Conservation (phyloP, 2,329 filamentous ascomycete species). For the Ascochyta rabiei region DNA sequence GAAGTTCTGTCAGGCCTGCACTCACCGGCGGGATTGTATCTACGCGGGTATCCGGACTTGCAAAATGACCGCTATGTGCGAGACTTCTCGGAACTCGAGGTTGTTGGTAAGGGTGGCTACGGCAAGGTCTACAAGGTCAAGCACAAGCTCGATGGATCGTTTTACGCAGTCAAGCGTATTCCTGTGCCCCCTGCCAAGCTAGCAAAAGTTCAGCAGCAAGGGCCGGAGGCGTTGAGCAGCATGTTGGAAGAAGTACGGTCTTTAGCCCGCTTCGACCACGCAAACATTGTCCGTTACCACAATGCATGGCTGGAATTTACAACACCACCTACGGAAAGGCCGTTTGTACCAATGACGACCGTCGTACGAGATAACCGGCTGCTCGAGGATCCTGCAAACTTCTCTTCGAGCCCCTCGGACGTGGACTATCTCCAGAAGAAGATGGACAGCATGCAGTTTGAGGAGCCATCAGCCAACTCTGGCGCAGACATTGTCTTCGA, state of each 20-base stretch:
- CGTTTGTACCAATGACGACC: slow-evolving; percentile 7
- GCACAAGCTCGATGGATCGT: slow-evolving; percentile 65
- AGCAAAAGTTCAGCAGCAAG: slow-evolving; percentile 58
- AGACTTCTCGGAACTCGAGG: slow-evolving; percentile 50
- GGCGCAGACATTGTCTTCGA: slow-evolving; percentile 40
- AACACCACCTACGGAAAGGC: slow-evolving; percentile 19
- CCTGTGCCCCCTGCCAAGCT: slow-evolving; percentile 60
- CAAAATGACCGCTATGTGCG: slow-evolving; percentile 41
- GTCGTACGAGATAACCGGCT: slow-evolving; percentile 29
- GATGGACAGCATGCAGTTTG: slow-evolving; percentile 26
- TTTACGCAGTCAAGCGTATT: slow-evolving; percentile 72
- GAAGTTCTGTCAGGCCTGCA: slow-evolving; percentile 23
- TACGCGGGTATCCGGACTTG: slow-evolving; percentile 38
- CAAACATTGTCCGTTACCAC: slow-evolving; percentile 71
- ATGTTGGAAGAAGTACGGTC: slow-evolving; percentile 67
- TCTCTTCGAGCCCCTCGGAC: slow-evolving; percentile 19
- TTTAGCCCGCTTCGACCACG: slow-evolving; percentile 66
- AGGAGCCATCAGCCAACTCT: slow-evolving; percentile 23
- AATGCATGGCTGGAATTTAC: slow-evolving; percentile 66
- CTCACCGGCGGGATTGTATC: slow-evolving; percentile 22
- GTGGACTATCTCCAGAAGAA: slow-evolving; percentile 18
- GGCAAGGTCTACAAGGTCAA: slow-evolving; percentile 67
- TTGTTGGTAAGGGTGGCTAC: slow-evolving; percentile 69
- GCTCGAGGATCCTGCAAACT: slow-evolving; percentile 28
- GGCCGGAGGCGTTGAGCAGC: slow-evolving; percentile 60